Evolutionary conservation across 1,284 basidiomycete genomes (phyloP).

Genomic region (Tylopilus sp.): DNA sequence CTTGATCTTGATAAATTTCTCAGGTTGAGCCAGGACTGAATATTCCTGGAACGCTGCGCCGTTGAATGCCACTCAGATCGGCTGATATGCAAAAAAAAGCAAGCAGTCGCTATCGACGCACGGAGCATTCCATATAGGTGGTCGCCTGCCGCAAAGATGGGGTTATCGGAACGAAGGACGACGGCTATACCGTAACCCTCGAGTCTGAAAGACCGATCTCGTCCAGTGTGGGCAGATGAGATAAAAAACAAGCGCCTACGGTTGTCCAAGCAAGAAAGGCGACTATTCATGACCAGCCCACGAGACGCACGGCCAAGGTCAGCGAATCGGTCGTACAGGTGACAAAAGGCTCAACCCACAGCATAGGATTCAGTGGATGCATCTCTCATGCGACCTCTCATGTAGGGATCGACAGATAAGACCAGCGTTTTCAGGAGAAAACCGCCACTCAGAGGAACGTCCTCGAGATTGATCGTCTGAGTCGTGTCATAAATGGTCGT

Average conservation of each 20-base stretch:
- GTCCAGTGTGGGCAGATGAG: background rate
- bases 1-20: background rate
- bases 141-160: conserved; percentile 21
- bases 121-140: conserved; percentile 7
- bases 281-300: background rate
- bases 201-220: background rate
- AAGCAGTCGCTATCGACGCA: background rate
- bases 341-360: background rate
- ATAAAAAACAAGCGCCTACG: background rate
- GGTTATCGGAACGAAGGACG: conserved; percentile 27
- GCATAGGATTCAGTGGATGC: background rate
- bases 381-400: conserved; percentile 6
- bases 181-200: conserved; percentile 23
- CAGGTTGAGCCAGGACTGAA: background rate
- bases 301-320: background rate
- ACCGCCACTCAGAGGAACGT: conserved; percentile 35
- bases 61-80: background rate
- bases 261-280: conserved; percentile 2
- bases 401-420: conserved; percentile 34
- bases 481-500: conserved; percentile 14
- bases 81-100: background rate
- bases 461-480: conserved; percentile 38
- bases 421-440: conserved; percentile 37
- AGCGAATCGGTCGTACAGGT: background rate
- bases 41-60: conserved; percentile 1